Evolutionary conservation across 2,329 filamentous ascomycete genomes (phyloP).

Genomic region (Shiraia sp.): DNA sequence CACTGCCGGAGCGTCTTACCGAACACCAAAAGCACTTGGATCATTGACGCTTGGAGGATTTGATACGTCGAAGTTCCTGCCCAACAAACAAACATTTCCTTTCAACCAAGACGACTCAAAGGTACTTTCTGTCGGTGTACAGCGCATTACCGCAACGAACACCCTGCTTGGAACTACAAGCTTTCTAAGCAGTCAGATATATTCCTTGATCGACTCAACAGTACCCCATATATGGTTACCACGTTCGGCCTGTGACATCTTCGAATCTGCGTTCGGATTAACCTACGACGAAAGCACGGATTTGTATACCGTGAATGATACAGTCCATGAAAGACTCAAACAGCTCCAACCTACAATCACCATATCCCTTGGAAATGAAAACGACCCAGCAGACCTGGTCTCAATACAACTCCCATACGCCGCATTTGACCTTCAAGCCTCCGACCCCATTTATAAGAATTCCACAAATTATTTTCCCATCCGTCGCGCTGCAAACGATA

Average conservation of each 20-base stretch:
- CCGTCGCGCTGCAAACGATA: constrained; percentile 56
- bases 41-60: constrained; percentile 46
- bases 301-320: constrained; percentile 42
- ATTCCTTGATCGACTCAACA: constrained; percentile 41
- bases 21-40: constrained; percentile 23
- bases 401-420: constrained; percentile 50
- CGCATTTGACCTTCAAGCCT: constrained; percentile 50
- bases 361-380: constrained; percentile 31
- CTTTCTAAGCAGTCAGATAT: constrained; percentile 13
- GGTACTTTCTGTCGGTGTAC: constrained; percentile 20
- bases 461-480: constrained; percentile 70
- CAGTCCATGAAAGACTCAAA: constrained; percentile 25
- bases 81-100: constrained; percentile 24
- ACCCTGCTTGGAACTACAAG: constrained; percentile 31
- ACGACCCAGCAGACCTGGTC: constrained; percentile 33
- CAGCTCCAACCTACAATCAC: constrained; percentile 34
- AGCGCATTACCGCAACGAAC: constrained; percentile 19
- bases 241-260: constrained; percentile 34
- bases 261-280: constrained; percentile 43
- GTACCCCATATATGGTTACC: constrained; percentile 46
- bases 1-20: constrained; percentile 23
- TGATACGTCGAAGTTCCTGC: constrained; percentile 36
- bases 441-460: constrained; percentile 60
- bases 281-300: constrained; percentile 38
- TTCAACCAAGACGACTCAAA: constrained; percentile 26